Conservation (phyloP, 805 yeast species). For the Dipodascus geniculatus region DNA sequence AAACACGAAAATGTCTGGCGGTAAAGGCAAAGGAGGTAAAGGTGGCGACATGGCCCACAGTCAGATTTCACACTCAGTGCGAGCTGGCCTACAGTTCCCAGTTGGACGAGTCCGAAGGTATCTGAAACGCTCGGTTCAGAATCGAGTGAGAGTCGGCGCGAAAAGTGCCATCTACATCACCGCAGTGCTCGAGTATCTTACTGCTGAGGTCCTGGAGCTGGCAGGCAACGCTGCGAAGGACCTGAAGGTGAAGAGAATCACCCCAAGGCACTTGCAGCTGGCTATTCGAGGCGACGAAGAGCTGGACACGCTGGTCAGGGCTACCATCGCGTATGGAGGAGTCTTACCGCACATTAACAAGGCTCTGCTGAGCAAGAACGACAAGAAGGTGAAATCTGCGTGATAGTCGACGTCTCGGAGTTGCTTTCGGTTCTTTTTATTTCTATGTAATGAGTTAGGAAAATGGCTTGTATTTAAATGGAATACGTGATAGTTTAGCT, state of each 20-base stretch:
- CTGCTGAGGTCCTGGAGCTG: slow-evolving; percentile 94
- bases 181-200: slow-evolving; percentile 89
- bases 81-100: slow-evolving; percentile 87
- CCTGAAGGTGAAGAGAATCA: slow-evolving; percentile 88
- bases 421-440: too few relatives aligned
- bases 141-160: slow-evolving; percentile 72
- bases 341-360: slow-evolving; percentile 89
- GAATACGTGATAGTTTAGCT: too few relatives aligned
- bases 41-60: slow-evolving; percentile 51
- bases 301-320: slow-evolving; percentile 75
- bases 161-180: slow-evolving; percentile 89
- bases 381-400: slow-evolving; percentile 28
- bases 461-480: too few relatives aligned
- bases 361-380: slow-evolving; percentile 67
- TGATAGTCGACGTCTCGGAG: neutral
- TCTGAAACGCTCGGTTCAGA: slow-evolving; percentile 81
- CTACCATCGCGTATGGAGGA: slow-evolving; percentile 97
- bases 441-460: neutral
- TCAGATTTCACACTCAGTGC: slow-evolving; percentile 74
- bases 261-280: slow-evolving; percentile 92
- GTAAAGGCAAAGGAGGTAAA: slow-evolving; percentile 90
- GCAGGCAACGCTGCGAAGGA: slow-evolving; percentile 99
- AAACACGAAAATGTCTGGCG: slow-evolving; percentile 77
- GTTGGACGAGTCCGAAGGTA: slow-evolving; percentile 98
- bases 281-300: slow-evolving; percentile 99